Base-by-base conservation (phyloP, 1,284 basidiomycete genomes). In the Cutaneotrichosporon sp. region DNA sequence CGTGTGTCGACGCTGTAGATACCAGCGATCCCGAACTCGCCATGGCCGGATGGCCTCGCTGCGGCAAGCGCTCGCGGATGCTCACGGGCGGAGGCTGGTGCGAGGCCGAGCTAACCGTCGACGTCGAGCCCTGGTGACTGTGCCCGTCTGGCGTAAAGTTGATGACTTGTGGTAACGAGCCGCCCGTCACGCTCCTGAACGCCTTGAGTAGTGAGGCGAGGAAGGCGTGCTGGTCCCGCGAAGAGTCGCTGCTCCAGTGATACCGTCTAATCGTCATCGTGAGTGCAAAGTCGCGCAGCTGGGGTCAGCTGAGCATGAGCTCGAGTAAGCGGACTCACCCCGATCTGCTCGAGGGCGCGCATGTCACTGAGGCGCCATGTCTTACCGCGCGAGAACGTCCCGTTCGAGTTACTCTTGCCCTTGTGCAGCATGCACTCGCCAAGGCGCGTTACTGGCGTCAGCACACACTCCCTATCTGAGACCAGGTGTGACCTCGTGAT, bases 351-450 rank as follows among this genome's bases (percentile, higher is more conserved):
- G 55, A 99, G 78, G 38, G 83, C 87, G 61, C 89, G 85, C 69
- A 99, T 84, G 76, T 96, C 92, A 56, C 87, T 81, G 50, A 98
- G 80, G 68, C 85, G 86, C 97, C 97, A 99, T 10, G 95, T 94
- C 83, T 99, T 99, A 26, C 97, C 97, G 61, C 97, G 92, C 22
- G 94, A 97, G 82, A 97, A 99, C 0, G 91, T 88, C 46, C 91
- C 90, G 75, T 98, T 99, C 46, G 89, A 88, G 78, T 99, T 99
- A 65, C 92, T 82, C 81, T 98, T 98, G 8, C 94, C 93, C 81
- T 99, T 99, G 85, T 99, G 93, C 30, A 97, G 84, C 73, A 89
- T 88, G 9, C 89, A 90, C 64, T 82, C 81, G 46, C 88, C 87
- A 70, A 85, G 84, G 70, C 78, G 84, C 9, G 87, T 83, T 78